Conservation (phyloP, 768 basidiomycete species). For the Podaxis sp. region DNA sequence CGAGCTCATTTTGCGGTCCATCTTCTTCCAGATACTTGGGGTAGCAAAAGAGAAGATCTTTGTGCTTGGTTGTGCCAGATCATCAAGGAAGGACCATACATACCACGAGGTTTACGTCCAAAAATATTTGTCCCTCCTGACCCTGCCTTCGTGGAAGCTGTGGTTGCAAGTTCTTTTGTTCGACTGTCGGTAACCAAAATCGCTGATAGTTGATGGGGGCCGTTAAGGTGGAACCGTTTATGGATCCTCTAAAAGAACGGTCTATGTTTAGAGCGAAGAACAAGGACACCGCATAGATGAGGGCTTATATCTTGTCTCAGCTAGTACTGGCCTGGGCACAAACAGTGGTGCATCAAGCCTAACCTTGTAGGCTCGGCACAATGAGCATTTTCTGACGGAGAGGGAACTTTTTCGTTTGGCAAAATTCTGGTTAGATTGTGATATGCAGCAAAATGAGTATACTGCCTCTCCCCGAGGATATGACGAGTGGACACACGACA, state of each 20-base stretch:
- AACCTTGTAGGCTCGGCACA: too few species aligned
- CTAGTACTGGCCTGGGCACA: background rate
- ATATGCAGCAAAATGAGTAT: background rate
- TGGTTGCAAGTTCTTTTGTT: background rate
- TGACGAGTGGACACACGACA: too few species aligned
- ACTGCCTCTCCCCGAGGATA: background rate
- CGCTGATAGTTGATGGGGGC: background rate
- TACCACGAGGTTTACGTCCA: background rate
- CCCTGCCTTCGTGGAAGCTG: background rate
- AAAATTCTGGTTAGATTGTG: background rate
- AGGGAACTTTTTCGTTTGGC: background rate
- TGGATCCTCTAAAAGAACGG: background rate
- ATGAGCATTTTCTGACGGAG: background rate
- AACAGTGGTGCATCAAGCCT: background rate
- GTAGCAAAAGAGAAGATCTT: background rate
- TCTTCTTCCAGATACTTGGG: background rate
- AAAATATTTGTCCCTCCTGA: background rate
- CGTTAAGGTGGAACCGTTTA: background rate
- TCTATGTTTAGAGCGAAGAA: background rate
- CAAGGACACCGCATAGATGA: background rate
- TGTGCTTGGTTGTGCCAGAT: background rate
- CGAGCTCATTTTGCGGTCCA: background rate
- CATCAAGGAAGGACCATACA: background rate
- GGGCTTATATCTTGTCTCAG: background rate
- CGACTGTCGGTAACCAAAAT: background rate